Evolutionary conservation across 305 asterid species (phyloP), one percentile per base, ranked within the genome.

Genomic region (Solanum hybrid): DNA sequence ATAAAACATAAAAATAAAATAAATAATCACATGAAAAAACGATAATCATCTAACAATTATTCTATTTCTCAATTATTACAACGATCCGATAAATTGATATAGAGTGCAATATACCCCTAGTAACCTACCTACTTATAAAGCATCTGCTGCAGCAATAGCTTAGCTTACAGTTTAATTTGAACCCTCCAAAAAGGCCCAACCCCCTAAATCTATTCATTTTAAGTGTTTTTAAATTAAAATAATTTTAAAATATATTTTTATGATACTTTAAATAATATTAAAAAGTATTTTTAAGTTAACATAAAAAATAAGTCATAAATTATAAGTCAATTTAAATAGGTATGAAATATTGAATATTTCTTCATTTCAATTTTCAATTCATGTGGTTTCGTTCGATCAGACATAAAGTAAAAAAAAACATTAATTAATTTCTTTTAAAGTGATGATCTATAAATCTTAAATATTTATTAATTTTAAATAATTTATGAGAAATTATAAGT

Each of bases 321-420:
- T 57, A 57, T 57, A 57, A 20, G 10, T 1, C 24, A 61, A 61
- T 1, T 1, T 61, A 17, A 20, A 61, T 61, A 20, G 26, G 72
- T 8, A 2, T 8, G 24, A 22, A 11, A 6, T 36, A 27, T 73
- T 13, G 1, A 3, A 70, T 24, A 2, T 2, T 2, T 11, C 15
- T 5, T 72, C 17, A 12, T 9, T 9, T 37, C 11, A 37, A 37
- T 37, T 11, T 27, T 24, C 4, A 26, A 72, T 72, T 72, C 12
- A 11, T 11, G 15, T 24, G 15, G 15, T 5, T 24, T 72, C 4
- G 4, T 72, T 24, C 1, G 15, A 24, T 70, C 3, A 24, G 3
- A 10, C 0, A 24, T 8, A 24, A 70, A 24, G 3, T 0, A 1
- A 8, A 17, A 2, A 2, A 51, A 5, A 15, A 32, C 0, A 51